Evolutionary conservation across 1,139 yeast species (phyloP).

Genomic region (Yamadazyma atlantica): DNA sequence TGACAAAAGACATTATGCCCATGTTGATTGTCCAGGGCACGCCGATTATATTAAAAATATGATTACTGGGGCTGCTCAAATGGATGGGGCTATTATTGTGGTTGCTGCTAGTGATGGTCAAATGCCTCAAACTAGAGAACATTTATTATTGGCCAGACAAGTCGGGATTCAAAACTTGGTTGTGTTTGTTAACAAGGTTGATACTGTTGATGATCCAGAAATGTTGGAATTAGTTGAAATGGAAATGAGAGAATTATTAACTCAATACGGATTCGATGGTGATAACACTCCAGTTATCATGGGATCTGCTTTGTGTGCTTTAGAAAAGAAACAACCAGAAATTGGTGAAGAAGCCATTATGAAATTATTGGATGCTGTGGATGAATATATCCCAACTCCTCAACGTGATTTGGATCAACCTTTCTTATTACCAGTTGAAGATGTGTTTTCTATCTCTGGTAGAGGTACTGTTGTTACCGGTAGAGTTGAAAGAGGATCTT

Average conservation of each 20-base stretch:
- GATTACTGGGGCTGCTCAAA: conserved; percentile 99
- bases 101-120: conserved; percentile 99
- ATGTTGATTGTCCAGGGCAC: conserved; percentile 95
- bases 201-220: conserved; percentile 96
- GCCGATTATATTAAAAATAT: conserved; percentile 98
- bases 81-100: conserved; percentile 99
- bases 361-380: conserved; percentile 88
- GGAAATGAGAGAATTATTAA: conserved; percentile 98
- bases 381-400: conserved; percentile 94
- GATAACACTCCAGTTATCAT: conserved; percentile 96
- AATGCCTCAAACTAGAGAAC: conserved; percentile 99
- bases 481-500: conserved; percentile 96
- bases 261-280: conserved; percentile 94
- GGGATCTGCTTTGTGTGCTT: conserved; percentile 98
- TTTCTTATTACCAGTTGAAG: conserved; percentile 96
- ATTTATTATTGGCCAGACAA: conserved; percentile 96
- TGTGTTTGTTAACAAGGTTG: conserved; percentile 97
- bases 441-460: conserved; percentile 96
- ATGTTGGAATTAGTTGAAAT: conserved; percentile 99
- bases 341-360: conserved; percentile 85
- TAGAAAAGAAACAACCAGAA: conserved; percentile 85
- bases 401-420: conserved; percentile 94
- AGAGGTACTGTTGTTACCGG: conserved; percentile 99
- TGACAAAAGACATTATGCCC: conserved; percentile 90
- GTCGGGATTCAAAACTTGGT: conserved; percentile 98